Evolutionary conservation across 2,329 filamentous ascomycete species (phyloP).

Genomic region (Microsporum canis): DNA sequence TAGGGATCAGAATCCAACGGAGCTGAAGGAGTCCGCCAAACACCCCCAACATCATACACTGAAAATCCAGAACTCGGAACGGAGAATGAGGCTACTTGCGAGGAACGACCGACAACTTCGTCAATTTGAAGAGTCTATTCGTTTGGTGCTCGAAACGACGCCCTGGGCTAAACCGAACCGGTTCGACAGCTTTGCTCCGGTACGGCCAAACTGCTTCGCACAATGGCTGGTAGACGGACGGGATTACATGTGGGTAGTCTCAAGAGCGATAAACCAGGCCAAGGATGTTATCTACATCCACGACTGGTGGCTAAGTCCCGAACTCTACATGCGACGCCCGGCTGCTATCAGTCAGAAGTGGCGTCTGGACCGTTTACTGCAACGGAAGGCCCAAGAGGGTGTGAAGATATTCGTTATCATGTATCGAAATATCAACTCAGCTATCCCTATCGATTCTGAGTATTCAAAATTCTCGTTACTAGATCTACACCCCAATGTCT

Average conservation of each 20-base stretch:
- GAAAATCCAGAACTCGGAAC: constrained; percentile 79
- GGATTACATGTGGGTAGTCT: constrained; percentile 93
- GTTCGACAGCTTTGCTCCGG: constrained; percentile 83
- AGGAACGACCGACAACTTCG: constrained; percentile 78
- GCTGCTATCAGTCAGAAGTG: constrained; percentile 74
- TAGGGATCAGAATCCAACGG: constrained; percentile 41
- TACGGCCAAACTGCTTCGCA: constrained; percentile 69
- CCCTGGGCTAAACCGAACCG: constrained; percentile 73
- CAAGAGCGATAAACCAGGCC: constrained; percentile 75
- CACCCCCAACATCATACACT: constrained; percentile 69
- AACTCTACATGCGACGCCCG: constrained; percentile 72
- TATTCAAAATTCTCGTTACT: constrained; percentile 95
- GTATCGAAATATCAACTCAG: constrained; percentile 86
- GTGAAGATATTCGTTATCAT: constrained; percentile 92
- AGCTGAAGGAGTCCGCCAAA: constrained; percentile 51
- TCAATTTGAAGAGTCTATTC: constrained; percentile 90
- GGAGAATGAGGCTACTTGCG: constrained; percentile 81
- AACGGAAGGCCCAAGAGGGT: constrained; percentile 77
- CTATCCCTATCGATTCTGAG: constrained; percentile 93
- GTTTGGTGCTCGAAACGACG: constrained; percentile 71
- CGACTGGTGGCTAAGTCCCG: constrained; percentile 91
- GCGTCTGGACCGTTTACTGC: constrained; percentile 75
- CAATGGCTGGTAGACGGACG: constrained; percentile 97
- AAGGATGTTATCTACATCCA: constrained; percentile 90
- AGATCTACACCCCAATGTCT: constrained; percentile 93